These are phyloP conservation scores for Tetragonia tetragonoides DNA, from an alignment of 148 eudicot species.

Conservation along the genomic window DNA sequence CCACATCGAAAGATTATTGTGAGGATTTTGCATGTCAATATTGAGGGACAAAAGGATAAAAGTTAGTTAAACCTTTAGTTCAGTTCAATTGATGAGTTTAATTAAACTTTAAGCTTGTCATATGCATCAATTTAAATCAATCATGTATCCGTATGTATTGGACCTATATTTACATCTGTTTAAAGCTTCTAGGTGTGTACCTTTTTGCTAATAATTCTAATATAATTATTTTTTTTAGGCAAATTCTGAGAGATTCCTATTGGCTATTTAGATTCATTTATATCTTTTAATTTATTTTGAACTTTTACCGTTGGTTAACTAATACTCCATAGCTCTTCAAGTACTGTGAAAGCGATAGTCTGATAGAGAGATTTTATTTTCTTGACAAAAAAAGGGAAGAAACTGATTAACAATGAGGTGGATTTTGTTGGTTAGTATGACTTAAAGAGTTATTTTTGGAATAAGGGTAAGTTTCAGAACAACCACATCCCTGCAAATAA, in stretches of 20 bases:
- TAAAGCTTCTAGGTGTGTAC: no score
- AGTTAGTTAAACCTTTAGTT: no score
- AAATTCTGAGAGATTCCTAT: not conserved
- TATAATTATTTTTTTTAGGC: no score
- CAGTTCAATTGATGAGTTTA: no score
- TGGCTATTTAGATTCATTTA: not conserved
- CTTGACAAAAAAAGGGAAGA: not conserved
- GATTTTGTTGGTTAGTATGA: slow-evolving; percentile 20
- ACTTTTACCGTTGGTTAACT: slow-evolving; percentile 9
- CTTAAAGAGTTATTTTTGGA: not conserved
- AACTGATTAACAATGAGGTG: slow-evolving; percentile 12
- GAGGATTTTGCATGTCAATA: no score
- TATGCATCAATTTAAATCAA: no score
- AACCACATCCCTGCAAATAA: not conserved
- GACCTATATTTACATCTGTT: no score
- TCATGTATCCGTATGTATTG: no score
- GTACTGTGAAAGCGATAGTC: slow-evolving; percentile 8
- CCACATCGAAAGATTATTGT: no score
- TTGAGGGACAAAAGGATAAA: no score
- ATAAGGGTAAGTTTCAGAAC: slow-evolving; percentile 18
- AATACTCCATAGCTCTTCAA: not conserved
- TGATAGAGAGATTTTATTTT: not conserved
- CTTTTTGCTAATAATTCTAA: no score
- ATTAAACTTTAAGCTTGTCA: no score
- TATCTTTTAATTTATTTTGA: not conserved